phyloP scores from a whole-genome alignment of 768 basidiomycete genomes.

The Cantharellus anzutake region DNA sequence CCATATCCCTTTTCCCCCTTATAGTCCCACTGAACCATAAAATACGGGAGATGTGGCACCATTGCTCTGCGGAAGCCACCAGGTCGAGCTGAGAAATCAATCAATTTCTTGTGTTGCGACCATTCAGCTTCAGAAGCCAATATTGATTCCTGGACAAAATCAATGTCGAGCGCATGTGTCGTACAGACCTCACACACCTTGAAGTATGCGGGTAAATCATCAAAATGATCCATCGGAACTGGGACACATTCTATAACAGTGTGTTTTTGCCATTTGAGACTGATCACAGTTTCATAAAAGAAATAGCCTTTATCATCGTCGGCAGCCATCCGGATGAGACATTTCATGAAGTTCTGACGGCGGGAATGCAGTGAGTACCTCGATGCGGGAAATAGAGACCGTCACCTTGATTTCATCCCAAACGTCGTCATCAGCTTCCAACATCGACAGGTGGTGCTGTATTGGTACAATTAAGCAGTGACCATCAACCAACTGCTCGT shows the following conservation, averaged over 20 bases:
- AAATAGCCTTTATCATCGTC: constrained; percentile 85
- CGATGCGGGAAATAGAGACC: neutral
- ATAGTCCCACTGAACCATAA: constrained; percentile 97
- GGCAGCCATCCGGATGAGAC: constrained; percentile 85
- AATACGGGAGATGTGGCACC: constrained; percentile 95
- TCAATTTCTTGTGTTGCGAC: constrained; percentile 95
- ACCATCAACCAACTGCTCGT: constrained; percentile 76
- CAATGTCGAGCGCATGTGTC: constrained; percentile 19
- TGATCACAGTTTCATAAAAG: constrained; percentile 88
- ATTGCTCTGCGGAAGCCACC: constrained; percentile 90
- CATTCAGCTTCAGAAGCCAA: constrained; percentile 86
- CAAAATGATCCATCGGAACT: constrained; percentile 72
- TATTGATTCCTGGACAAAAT: constrained; percentile 60
- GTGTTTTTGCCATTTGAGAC: constrained; percentile 73
- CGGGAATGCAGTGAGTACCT: neutral
- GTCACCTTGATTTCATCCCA: constrained; percentile 88
- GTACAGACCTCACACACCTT: constrained; percentile 18
- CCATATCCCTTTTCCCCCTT: constrained; percentile 97
- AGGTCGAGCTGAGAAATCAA: constrained; percentile 76
- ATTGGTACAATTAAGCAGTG: constrained; percentile 94
- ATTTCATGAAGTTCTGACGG: constrained; percentile 70
- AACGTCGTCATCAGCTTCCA: constrained; percentile 91
- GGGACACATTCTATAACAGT: constrained; percentile 90
- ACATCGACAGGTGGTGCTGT: constrained; percentile 76
- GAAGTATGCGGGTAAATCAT: constrained; percentile 84